A percentile compares a stretch with the other conserved stretches of the same genome.
These are phyloP conservation scores for Botrytis porri DNA, from an alignment of 2,329 filamentous ascomycete genomes.

Conservation along the genomic window DNA sequence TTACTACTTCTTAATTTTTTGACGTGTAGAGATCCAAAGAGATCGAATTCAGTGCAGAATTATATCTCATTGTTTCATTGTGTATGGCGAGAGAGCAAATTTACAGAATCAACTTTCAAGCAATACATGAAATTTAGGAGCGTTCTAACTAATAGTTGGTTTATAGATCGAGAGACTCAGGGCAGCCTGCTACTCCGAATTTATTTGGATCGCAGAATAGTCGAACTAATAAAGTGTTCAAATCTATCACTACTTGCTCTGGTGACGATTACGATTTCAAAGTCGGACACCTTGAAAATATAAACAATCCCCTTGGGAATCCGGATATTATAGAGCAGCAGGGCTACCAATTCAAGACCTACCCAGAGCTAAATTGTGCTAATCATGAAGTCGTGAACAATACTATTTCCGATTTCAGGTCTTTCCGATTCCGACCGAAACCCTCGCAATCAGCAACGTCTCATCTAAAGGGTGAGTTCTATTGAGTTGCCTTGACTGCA, in stretches of 20 bases:
- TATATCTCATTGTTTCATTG: background rate
- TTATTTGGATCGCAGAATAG: background rate
- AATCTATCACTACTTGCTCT: background rate
- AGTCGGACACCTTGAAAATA: background rate
- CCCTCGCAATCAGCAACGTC: background rate
- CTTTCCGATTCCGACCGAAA: conserved; percentile 1
- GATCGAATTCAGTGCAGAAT: background rate
- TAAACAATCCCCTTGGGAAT: background rate
- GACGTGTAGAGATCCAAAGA: background rate
- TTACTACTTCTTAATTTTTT: background rate
- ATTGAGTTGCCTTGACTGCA: background rate
- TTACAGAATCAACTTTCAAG: background rate
- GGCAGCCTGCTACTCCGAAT: background rate
- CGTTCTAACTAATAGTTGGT: conserved; percentile 3
- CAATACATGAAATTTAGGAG: background rate
- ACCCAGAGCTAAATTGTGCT: background rate
- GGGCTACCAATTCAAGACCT: background rate
- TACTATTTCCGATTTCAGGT: background rate
- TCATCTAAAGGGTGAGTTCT: background rate
- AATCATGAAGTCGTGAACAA: conserved; percentile 8
- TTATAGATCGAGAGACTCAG: conserved; percentile 6
- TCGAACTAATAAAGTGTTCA: background rate
- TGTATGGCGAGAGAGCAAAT: background rate
- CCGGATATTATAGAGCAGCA: background rate
- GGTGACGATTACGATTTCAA: background rate